A percentile compares a stretch with the other conserved stretches of the same genome.
These are phyloP conservation scores for Colletotrichum sp. DNA, from an alignment of 2,329 filamentous ascomycete genomes.

Conservation along the genomic window DNA sequence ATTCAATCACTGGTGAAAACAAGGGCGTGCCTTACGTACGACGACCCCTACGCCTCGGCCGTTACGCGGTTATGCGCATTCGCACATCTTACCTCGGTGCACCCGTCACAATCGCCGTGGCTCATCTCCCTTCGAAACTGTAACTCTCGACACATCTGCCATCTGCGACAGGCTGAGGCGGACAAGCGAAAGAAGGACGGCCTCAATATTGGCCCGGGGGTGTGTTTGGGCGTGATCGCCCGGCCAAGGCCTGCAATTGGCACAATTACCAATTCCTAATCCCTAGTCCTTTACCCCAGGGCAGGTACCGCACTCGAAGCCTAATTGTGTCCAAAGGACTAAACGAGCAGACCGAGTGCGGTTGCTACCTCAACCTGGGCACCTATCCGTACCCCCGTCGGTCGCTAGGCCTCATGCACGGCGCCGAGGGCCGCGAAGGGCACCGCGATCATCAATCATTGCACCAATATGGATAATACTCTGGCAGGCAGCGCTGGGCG, in stretches of 20 bases:
- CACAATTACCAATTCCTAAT: slow-evolving; percentile 3
- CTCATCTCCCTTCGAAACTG: neutral
- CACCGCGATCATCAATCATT: neutral
- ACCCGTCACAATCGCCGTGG: neutral
- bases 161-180: slow-evolving; percentile 7
- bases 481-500: neutral
- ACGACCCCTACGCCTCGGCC: neutral
- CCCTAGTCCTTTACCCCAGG: neutral
- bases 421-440: neutral
- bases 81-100: neutral
- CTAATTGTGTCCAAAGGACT: neutral
- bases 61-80: neutral
- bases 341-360: slow-evolving; percentile 4
- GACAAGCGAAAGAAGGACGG: neutral
- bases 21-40: neutral
- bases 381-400: neutral
- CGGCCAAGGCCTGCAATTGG: neutral
- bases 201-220: neutral
- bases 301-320: neutral
- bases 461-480: neutral
- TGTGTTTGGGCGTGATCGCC: neutral
- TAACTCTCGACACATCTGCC: neutral
- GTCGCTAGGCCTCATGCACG: neutral
- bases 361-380: slow-evolving; percentile 8
- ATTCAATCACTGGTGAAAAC: neutral